Conservation (phyloP, 805 yeast genomes). For the Debaryomyces castellii region DNA sequence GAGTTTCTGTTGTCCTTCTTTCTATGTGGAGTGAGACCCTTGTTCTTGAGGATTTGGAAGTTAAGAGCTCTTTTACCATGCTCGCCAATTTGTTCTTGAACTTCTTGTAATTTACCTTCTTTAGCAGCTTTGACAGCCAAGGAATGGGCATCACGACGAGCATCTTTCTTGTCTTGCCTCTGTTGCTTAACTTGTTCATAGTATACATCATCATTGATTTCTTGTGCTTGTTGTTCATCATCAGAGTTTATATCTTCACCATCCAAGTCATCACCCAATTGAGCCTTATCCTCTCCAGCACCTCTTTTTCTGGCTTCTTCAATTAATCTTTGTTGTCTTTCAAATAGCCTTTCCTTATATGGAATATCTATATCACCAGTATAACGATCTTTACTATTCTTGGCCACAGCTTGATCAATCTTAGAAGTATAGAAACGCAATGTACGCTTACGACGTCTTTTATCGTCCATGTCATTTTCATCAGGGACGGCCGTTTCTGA, state of each 20-base stretch:
- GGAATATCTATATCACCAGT: conserved; percentile 93
- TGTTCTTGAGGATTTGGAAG: conserved; percentile 93
- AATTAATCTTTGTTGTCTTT: conserved; percentile 80
- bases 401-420: conserved; percentile 79
- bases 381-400: conserved; percentile 38
- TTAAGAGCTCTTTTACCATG: conserved; percentile 93
- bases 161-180: conserved; percentile 48
- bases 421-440: conserved; percentile 95
- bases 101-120: conserved; percentile 78
- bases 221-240: conserved; percentile 44
- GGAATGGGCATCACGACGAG: conserved; percentile 63
- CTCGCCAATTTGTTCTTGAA: conserved; percentile 62
- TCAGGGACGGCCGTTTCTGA: conserved; percentile 68
- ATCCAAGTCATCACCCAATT: conserved; percentile 58
- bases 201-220: conserved; percentile 54
- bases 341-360: conserved; percentile 84
- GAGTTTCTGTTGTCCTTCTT: conserved; percentile 93
- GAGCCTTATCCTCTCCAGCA: conserved; percentile 39
- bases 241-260: conserved; percentile 48
- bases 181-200: conserved; percentile 54
- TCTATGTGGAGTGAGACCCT: conserved; percentile 91
- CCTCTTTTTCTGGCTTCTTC: conserved; percentile 92
- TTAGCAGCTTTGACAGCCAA: conserved; percentile 76
- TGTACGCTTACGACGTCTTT: conserved; percentile 72
- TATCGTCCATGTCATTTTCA: conserved; percentile 84